phyloP scores from a whole-genome alignment of 2,329 filamentous ascomycete species.

The Scedosporium dehoogii region DNA sequence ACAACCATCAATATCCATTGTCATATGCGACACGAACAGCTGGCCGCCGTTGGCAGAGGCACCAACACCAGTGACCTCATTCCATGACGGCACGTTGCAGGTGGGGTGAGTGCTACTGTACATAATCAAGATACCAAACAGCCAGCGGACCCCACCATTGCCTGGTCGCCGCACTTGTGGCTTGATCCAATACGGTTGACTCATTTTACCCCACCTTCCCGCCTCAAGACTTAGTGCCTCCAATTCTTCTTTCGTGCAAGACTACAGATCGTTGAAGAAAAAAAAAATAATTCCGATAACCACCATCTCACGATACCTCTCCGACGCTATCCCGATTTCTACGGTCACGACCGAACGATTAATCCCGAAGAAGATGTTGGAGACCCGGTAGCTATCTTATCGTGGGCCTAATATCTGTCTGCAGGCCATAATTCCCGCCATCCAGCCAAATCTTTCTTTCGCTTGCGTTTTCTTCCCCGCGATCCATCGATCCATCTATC shows the following conservation, averaged over 20 bases:
- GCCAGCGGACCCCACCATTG: background rate
- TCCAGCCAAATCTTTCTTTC: background rate
- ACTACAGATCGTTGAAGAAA: background rate
- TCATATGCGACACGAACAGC: too few relatives aligned
- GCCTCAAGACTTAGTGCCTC: background rate
- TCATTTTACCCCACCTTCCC: background rate
- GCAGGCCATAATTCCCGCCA: background rate
- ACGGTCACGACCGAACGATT: background rate
- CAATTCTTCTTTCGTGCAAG: background rate
- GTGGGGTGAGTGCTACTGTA: background rate
- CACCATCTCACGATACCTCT: background rate
- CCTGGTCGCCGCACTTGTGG: background rate
- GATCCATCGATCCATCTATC: background rate
- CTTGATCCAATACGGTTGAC: background rate
- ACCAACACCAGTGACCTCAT: too few relatives aligned
- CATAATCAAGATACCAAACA: too few relatives aligned
- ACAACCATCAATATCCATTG: too few relatives aligned
- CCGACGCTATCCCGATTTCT: background rate
- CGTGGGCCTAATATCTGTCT: background rate
- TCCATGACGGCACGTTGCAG: too few relatives aligned
- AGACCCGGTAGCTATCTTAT: background rate
- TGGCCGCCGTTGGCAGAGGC: too few relatives aligned
- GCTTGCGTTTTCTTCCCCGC: background rate
- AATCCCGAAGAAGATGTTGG: background rate
- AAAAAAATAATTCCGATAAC: background rate